phyloP scores from a whole-genome alignment of 768 basidiomycete genomes.

The Mycena haematopus region DNA sequence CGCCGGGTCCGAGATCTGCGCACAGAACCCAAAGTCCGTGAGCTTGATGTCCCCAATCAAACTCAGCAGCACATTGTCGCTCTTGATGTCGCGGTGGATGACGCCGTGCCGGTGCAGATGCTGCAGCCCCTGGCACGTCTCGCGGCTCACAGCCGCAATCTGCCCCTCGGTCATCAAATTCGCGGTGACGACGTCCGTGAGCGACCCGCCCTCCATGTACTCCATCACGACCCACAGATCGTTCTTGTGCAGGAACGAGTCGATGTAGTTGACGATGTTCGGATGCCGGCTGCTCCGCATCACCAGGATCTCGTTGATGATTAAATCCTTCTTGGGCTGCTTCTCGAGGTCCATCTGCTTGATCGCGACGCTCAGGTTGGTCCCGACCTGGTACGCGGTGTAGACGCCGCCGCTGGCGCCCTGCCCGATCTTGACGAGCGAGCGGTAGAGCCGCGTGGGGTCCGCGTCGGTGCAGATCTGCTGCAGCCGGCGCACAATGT shows the following conservation, averaged over 20 bases:
- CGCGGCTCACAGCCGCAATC: constrained; percentile 87
- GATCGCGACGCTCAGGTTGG: constrained; percentile 90
- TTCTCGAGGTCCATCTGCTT: constrained; percentile 98
- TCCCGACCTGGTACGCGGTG: constrained; percentile 88
- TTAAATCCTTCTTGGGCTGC: constrained; percentile 95
- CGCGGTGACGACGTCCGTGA: constrained; percentile 98
- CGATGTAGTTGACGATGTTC: constrained; percentile 95
- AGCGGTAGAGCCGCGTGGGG: constrained; percentile 92
- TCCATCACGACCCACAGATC: constrained; percentile 99
- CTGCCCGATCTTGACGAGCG: constrained; percentile 95
- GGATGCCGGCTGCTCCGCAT: constrained; percentile 99
- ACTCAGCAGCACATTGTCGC: constrained; percentile 93
- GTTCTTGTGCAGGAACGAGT: constrained; percentile 87
- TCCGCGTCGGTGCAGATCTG: constrained; percentile 98
- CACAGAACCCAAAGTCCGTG: constrained; percentile 98
- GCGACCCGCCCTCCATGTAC: constrained; percentile 97
- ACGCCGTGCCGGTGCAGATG: constrained; percentile 94
- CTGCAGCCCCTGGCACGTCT: constrained; percentile 95
- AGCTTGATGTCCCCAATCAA: not conserved
- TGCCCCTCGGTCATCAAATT: constrained; percentile 95
- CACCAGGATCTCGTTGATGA: constrained; percentile 97
- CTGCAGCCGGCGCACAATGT: constrained; percentile 91
- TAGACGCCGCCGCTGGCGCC: constrained; percentile 99
- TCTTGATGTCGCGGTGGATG: constrained; percentile 97
- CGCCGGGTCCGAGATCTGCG: constrained; percentile 94